Evolutionary conservation across 495 filamentous ascomycete species (phyloP).

Genomic region (Podospora fimiseda): DNA sequence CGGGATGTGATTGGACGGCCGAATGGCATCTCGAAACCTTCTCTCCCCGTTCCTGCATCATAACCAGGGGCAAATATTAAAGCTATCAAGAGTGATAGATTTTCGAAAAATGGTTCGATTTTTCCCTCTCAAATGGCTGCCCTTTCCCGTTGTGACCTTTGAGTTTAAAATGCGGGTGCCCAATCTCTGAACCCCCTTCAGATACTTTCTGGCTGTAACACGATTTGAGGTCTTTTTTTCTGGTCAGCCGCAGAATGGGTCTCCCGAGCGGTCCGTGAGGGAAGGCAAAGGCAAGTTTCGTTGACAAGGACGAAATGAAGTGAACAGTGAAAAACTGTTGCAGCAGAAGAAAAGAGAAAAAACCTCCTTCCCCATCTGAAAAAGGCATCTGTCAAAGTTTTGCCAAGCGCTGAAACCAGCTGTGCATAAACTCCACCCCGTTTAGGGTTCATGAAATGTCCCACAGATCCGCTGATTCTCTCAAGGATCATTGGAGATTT

Average conservation of each 20-base stretch:
- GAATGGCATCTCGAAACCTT: background rate
- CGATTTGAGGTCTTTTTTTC: background rate
- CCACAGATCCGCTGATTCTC: background rate
- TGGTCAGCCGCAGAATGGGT: constrained; percentile 2
- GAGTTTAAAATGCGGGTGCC: no score
- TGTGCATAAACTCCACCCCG: no score
- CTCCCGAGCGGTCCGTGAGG: background rate
- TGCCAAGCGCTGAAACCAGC: no score
- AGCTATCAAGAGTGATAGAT: no score
- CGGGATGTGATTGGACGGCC: background rate
- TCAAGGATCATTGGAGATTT: background rate
- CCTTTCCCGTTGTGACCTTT: background rate
- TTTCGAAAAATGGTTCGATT: background rate
- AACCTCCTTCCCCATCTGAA: no score
- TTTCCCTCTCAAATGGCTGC: background rate
- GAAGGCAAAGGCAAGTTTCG: background rate
- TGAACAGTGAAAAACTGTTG: no score
- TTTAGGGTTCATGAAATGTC: background rate
- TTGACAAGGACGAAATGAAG: background rate
- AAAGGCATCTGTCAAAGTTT: no score
- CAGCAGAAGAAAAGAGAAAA: no score
- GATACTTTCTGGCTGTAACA: no score
- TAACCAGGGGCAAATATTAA: no score
- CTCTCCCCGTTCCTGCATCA: background rate
- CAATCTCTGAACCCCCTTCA: no score